Evolutionary conservation across 768 basidiomycete genomes (phyloP).

Genomic region (Heimioporus sp.): DNA sequence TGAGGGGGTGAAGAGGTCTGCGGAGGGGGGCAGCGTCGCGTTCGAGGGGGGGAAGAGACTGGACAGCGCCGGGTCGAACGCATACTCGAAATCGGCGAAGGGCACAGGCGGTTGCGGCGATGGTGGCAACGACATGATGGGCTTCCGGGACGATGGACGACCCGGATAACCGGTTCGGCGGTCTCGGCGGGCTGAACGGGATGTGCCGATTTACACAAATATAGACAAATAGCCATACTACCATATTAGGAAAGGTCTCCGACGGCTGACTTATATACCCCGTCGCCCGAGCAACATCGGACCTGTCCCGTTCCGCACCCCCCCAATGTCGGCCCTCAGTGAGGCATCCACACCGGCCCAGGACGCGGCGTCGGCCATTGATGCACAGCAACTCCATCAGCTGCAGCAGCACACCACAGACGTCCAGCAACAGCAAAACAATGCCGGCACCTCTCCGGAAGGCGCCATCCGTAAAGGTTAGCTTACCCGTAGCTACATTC

Average conservation of each 20-base stretch:
- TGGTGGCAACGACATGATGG: conserved; percentile 26
- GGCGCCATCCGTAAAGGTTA: conserved; percentile 57
- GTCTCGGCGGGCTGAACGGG: conserved; percentile 7
- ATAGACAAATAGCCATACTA: conserved; percentile 21
- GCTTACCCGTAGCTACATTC: conserved; percentile 26
- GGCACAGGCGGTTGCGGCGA: conserved; percentile 50
- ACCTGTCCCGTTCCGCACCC: conserved; percentile 40
- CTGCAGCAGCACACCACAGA: conserved; percentile 36
- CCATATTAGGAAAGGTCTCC: conserved; percentile 27
- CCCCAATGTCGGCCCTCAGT: conserved; percentile 75
- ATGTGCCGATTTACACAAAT: conserved; percentile 22
- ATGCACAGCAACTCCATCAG: conserved; percentile 51
- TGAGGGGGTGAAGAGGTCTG: conserved; percentile 74
- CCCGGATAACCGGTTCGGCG: conserved; percentile 1
- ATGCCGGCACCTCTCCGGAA: conserved; percentile 29
- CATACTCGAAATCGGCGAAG: conserved; percentile 68
- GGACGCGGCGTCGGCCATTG: conserved; percentile 58
- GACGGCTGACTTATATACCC: conserved; percentile 27
- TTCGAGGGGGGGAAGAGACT: conserved; percentile 57
- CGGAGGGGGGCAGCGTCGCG: conserved; percentile 63
- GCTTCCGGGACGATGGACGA: neutral
- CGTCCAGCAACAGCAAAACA: conserved; percentile 35
- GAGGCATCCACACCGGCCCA: conserved; percentile 68
- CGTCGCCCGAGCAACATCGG: conserved; percentile 28
- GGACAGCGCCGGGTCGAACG: conserved; percentile 62